Evolutionary conservation across 805 yeast species (phyloP), one percentile per base, ranked within the genome.

Genomic region (Teunomyces panamensis): DNA sequence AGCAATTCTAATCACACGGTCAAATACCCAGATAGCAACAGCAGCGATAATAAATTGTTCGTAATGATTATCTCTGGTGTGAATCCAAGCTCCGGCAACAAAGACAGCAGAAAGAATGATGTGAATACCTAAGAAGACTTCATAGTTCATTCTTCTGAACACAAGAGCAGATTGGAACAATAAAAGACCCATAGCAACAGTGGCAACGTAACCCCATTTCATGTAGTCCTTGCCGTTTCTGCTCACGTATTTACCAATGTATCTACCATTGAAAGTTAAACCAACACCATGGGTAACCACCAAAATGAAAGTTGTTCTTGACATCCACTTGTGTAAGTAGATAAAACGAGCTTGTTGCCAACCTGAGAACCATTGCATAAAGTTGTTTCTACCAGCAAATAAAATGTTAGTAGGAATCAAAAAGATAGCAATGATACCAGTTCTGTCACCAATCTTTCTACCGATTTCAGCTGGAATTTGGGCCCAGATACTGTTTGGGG

Each of bases 311-410:
- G 75, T 67, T 0, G 75, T 68, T 53, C 84, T 69, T 1, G 87
- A 85, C 41, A 75, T 64, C 86, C 88, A 83, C 61, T 75, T 83
- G 65, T 89, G 96, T 57, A 78, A 79, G 27, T 72, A 66, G 56
- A 80, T 72, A 66, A 87, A 86, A 1, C 85, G 74, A 10, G 82
- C 67, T 54, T 78, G 83, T 9, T 46, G 30, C 68, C 68, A 62
- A 45, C 63, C 54, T 2, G 64, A 55, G 36, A 60, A 17, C 57
- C 58, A 54, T 44, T 55, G 59, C 41, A 62, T 52, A 26, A 50
- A 51, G 50, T 51, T 52, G 53, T 54, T 53, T 49, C 56, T 49
- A 28, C 85, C 85, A 4, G 89, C 88, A 63, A 87, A 84, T 47
- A 85, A 65, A 50, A 80, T 77, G 13, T 82, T 60, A 5, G 77